Conservation (phyloP, 1,139 yeast species). For the Yamadazyma epiphylla region DNA sequence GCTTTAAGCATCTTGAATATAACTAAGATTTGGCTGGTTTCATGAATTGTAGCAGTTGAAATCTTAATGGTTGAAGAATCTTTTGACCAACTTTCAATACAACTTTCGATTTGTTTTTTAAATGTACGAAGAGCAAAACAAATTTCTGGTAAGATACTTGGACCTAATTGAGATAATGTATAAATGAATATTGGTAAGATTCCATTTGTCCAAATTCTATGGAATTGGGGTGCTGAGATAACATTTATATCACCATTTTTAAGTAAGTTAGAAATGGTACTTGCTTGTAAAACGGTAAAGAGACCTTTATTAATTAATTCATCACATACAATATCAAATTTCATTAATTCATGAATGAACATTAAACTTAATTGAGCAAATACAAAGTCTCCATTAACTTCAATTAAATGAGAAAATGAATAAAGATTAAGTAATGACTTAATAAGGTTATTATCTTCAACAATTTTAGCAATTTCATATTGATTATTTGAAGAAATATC, state of each 20-base stretch:
- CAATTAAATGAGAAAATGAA: constrained; percentile 63
- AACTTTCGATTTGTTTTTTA: constrained; percentile 58
- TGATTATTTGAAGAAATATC: constrained; percentile 50
- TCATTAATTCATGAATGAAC: constrained; percentile 66
- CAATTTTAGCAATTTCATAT: constrained; percentile 47
- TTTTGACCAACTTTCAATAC: constrained; percentile 69
- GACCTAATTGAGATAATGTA: constrained; percentile 61
- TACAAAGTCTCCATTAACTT: constrained; percentile 58
- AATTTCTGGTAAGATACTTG: constrained; percentile 59
- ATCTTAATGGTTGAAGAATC: constrained; percentile 53
- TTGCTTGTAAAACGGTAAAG: constrained; percentile 66
- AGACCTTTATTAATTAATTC: constrained; percentile 62
- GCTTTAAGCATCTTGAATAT: constrained; percentile 56
- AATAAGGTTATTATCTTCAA: constrained; percentile 59
- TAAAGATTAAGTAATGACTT: constrained; percentile 62
- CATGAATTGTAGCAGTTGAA: constrained; percentile 65
- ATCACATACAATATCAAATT: constrained; percentile 62
- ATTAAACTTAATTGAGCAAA: constrained; percentile 73
- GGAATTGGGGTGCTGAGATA: constrained; percentile 49
- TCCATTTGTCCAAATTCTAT: constrained; percentile 80
- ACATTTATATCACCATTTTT: constrained; percentile 64
- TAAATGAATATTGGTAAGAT: constrained; percentile 64
- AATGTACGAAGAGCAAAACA: constrained; percentile 63
- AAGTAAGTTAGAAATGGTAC: constrained; percentile 65
- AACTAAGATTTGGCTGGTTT: constrained; percentile 73